These are phyloP conservation scores for Aureobasidium sp. DNA, from an alignment of 2,329 filamentous ascomycete species.

Conservation along the genomic window DNA sequence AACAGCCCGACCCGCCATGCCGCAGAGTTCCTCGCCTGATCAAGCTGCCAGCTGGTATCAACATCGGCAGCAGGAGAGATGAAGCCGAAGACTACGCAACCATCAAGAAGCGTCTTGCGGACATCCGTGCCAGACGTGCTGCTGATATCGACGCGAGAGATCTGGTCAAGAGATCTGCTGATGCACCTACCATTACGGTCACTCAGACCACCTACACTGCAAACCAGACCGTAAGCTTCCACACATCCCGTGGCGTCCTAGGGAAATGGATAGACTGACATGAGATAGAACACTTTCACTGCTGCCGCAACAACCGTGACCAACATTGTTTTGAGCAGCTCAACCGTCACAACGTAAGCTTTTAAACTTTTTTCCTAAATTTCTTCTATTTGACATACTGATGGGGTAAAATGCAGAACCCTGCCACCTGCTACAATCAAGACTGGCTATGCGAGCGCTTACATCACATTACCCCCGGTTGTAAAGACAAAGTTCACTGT, in stretches of 20 bases:
- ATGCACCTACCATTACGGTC: conserved; percentile 30
- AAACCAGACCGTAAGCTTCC: conserved; percentile 25
- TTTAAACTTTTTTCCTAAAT: neutral
- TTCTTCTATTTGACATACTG: conserved; percentile 18
- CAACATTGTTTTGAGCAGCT: conserved; percentile 24
- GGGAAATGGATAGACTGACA: neutral
- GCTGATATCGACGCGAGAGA: conserved; percentile 19
- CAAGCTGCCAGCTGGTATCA: conserved; percentile 19
- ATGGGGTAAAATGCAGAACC: too few species aligned
- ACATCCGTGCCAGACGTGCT: conserved; percentile 10
- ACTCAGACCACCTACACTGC: conserved; percentile 29
- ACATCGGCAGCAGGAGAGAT: conserved; percentile 20
- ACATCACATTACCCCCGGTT: conserved; percentile 31
- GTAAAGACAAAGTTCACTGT: conserved; percentile 29
- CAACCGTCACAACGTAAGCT: conserved; percentile 19
- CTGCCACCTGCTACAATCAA: conserved; percentile 32
- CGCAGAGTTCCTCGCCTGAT: conserved; percentile 31
- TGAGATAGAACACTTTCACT: neutral
- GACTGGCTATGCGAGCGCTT: conserved; percentile 29
- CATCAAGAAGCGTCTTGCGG: conserved; percentile 22
- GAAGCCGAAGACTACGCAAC: conserved; percentile 23
- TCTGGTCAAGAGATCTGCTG: conserved; percentile 30
- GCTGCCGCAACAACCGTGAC: conserved; percentile 26
- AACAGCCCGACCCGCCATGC: conserved; percentile 30
- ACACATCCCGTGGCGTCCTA: neutral